Conservation (phyloP, 768 basidiomycete genomes). For the Podaxis sp. region DNA sequence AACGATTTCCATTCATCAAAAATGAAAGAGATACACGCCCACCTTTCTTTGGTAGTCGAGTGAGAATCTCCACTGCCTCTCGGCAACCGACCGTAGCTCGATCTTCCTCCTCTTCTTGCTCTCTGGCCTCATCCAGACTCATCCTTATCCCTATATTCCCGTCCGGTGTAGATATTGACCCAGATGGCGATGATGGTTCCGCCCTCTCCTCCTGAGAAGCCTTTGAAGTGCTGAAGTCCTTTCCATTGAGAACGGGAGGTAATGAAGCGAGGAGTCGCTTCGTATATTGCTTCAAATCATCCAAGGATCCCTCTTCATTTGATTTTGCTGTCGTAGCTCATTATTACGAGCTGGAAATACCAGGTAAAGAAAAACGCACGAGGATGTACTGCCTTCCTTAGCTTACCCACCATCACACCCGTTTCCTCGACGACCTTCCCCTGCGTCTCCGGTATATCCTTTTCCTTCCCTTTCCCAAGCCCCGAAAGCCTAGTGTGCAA, state of each 20-base stretch:
- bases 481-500: slow-evolving; percentile 23
- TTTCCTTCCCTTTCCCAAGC: slow-evolving; percentile 17
- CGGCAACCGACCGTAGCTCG: slow-evolving; percentile 56
- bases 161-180: not conserved
- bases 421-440: slow-evolving; percentile 35
- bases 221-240: not conserved
- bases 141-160: slow-evolving; percentile 13
- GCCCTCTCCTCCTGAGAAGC: not conserved
- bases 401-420: slow-evolving; percentile 11
- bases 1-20: not conserved
- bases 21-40: slow-evolving; percentile 17
- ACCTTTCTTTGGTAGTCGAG: slow-evolving; percentile 88
- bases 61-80: slow-evolving; percentile 88
- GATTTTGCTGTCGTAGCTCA: slow-evolving; percentile 13
- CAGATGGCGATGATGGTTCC: not conserved
- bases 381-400: slow-evolving; percentile 16
- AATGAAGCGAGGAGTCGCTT: slow-evolving; percentile 44
- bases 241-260: slow-evolving; percentile 20
- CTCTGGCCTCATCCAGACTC: slow-evolving; percentile 30
- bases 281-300: slow-evolving; percentile 52
- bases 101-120: slow-evolving; percentile 35
- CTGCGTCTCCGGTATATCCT: slow-evolving; percentile 27
- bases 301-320: slow-evolving; percentile 20
- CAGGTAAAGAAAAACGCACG: slow-evolving; percentile 17
- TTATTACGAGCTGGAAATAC: not conserved